Conservation (phyloP, 257 asterid species). For the Fraxinus anomala region DNA sequence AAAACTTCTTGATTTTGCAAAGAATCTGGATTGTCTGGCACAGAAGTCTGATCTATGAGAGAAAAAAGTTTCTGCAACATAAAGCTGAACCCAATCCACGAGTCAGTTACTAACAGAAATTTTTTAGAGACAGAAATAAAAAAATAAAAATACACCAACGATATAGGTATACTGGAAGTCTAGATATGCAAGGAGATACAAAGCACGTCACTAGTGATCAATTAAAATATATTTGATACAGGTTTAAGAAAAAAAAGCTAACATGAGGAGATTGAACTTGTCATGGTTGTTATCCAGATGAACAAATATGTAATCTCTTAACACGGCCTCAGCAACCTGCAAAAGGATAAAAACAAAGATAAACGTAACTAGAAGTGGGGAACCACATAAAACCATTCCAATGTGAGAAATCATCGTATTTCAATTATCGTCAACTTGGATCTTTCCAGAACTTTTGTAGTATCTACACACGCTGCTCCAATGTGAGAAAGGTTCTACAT, state of each 20-base stretch:
- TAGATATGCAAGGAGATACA: slow-evolving; percentile 17
- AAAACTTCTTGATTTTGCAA: slow-evolving; percentile 93
- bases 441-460: background rate
- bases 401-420: background rate
- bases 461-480: slow-evolving; percentile 3
- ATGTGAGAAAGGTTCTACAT: background rate
- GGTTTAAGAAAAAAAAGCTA: slow-evolving; percentile 32
- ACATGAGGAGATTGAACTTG: slow-evolving; percentile 91
- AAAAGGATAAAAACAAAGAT: slow-evolving; percentile 25
- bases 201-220: slow-evolving; percentile 8
- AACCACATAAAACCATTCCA: background rate
- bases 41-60: slow-evolving; percentile 90
- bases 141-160: background rate
- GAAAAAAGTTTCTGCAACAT: slow-evolving; percentile 99
- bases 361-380: slow-evolving; percentile 7
- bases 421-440: background rate
- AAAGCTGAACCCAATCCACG: slow-evolving; percentile 51
- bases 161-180: background rate
- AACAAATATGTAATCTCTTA: slow-evolving; percentile 78
- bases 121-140: background rate
- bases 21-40: slow-evolving; percentile 87
- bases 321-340: slow-evolving; percentile 82
- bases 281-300: slow-evolving; percentile 88
- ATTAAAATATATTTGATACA: background rate
- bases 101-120: slow-evolving; percentile 28